Evolutionary conservation across 495 filamentous ascomycete genomes (phyloP), one percentile per base, ranked within the genome.

Genomic region (Beverwykella pulmonaria): DNA sequence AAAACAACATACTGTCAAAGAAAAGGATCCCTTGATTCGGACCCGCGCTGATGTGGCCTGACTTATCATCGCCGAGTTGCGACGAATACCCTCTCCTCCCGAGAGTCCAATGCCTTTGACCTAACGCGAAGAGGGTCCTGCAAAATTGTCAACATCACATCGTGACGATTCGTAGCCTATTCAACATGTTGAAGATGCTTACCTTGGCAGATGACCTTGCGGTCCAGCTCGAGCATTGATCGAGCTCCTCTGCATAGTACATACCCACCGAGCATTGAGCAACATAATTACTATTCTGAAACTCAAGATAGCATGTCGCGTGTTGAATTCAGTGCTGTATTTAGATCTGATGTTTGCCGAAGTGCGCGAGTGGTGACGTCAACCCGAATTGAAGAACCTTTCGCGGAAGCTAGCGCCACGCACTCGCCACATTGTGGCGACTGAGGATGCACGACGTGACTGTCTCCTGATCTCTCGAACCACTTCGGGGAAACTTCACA

Each of bases 21-120:
- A 93, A 98, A 7, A 98, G 70, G 25, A 97, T 86, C 0, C 86
- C 87, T 78, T 97, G 92, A 61, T 89, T 88, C 0, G 87, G 76
- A 1, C 75, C 80, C 6, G 89, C 74, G 22, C 83, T 76, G 63
- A 98, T 96, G 73, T 97, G 92, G 1, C 94, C 93, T 9, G 80
- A 82, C 68, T 87, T 82, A 59, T 83, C 76, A 29, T 84, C 81
- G 25, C 81, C 82, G 0, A 80, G 78, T 32, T 81, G 56, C 3
- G 67, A 32, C 15, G 69, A 53, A 12, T 53, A 65, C 53, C 47
- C 44, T 22, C 68, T 63, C 2, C 20, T 53, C 46, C 22, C 44
- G 1, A 22, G 14, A n/a, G 22, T 27, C 46, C 46, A 41, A 29
- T 39, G 22, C 26, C 22, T 41, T 9, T 61, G 46, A 22, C 25